Evolutionary conservation across 169 alveolate species (phyloP).

Genomic region (Plasmodium gallinaceum): DNA sequence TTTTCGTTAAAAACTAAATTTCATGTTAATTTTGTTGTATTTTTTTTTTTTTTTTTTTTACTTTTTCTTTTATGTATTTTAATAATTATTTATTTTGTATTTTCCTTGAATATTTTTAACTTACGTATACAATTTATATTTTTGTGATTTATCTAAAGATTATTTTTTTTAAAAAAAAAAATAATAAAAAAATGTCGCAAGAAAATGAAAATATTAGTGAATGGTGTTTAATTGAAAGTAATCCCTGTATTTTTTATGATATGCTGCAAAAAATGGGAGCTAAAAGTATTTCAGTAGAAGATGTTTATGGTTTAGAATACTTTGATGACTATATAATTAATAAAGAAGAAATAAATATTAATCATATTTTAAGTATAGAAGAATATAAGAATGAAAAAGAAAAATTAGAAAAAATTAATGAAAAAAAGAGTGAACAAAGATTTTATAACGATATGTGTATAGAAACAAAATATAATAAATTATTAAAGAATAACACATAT

Average conservation of each 20-base stretch:
- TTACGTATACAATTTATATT: too few relatives aligned
- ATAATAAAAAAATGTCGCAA: slow-evolving; percentile 9
- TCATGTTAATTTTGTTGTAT: too few relatives aligned
- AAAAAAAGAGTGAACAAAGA: neutral
- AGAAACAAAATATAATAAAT: slow-evolving; percentile 78
- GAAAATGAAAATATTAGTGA: slow-evolving; percentile 74
- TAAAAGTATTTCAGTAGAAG: slow-evolving; percentile 91
- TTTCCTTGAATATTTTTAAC: too few relatives aligned
- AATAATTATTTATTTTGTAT: too few relatives aligned
- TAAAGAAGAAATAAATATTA: slow-evolving; percentile 21
- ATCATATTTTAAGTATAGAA: slow-evolving; percentile 24
- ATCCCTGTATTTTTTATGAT: slow-evolving; percentile 94
- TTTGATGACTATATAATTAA: slow-evolving; percentile 61
- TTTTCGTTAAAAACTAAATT: too few relatives aligned
- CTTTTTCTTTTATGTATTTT: too few relatives aligned
- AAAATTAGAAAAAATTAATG: neutral
- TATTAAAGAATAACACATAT: slow-evolving; percentile 67
- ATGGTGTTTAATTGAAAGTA: slow-evolving; percentile 94
- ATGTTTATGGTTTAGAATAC: slow-evolving; percentile 83
- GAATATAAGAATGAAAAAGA: slow-evolving; percentile 25
- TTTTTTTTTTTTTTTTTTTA: too few relatives aligned
- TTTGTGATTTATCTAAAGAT: neutral
- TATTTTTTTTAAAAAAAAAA: neutral
- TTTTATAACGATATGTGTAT: slow-evolving; percentile 41
- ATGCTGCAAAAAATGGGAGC: slow-evolving; percentile 91